Base-by-base conservation (phyloP, 2,329 filamentous ascomycete species). In the Biscogniauxia mediterranea region DNA sequence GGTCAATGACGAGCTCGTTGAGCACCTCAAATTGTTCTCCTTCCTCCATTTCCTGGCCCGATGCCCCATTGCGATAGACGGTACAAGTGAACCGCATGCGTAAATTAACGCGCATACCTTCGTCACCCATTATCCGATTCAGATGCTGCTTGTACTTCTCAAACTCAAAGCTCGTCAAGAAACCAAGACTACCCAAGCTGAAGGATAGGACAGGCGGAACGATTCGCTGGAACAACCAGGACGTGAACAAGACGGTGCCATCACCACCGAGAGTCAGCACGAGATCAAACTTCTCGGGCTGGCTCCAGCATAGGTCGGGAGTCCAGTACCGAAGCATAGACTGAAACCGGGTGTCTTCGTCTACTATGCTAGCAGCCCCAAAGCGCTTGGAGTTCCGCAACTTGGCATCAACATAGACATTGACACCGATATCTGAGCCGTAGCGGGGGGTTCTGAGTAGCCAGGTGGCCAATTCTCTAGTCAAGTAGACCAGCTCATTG, bases 61-160 rank as follows among this genome's bases (percentile, higher is more conserved):
- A 75, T 3, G 79, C 76, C 28, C 84, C 86, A 67, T 89, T 84
- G 52, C 94, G 90, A 80, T 94, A 97, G 8, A 99, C 93, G 0
- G 95, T 98, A 79, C 94, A 98, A 17, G 95, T 99, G 76, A 99
- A 99, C 64, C 95, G 91, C 95, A 99, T 99, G 68, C 95, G 92
- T 68, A 99, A 82, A 73, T 97, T 98, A 63, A 98, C 94, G 58
- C 94, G 90, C 94, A 99, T 98, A 59, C 95, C 95, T 1, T 90
- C 87, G 60, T 96, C 92, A 63, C 93, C 93, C 93, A 99, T 96
- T 68, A 98, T 86, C 58, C 88, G 89, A 76, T 92, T 89, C 38
- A 99, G 84, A 71, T 96, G 91, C 61, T 90, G 83, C 77, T 92
- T 93, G 81, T 97, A 97, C 69, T 89, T 85, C 64, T 92, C 87